phyloP scores from a whole-genome alignment of 2,329 filamentous ascomycete genomes.

The Biscogniauxia sp. region DNA sequence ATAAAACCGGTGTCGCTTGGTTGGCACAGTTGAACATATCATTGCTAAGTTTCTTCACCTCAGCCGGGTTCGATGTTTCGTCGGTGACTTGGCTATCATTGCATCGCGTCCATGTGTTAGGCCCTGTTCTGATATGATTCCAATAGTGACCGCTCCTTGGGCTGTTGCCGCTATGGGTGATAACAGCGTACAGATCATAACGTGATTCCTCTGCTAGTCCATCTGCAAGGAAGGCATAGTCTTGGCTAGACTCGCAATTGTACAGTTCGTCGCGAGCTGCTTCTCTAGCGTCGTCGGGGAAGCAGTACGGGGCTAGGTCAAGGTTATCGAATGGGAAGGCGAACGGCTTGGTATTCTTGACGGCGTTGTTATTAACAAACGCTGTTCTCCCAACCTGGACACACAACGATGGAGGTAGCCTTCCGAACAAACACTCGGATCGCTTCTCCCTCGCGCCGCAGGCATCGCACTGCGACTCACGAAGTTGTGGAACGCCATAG shows the following conservation, averaged over 20 bases:
- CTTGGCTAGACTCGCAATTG: not conserved
- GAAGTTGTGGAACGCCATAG: not conserved
- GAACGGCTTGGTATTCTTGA: slow-evolving; percentile 69
- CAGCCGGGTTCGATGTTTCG: not conserved
- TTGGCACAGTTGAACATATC: slow-evolving; percentile 4
- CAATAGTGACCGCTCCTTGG: slow-evolving; percentile 78
- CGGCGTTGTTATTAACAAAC: slow-evolving; percentile 1
- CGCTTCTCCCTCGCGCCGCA: slow-evolving; percentile 8
- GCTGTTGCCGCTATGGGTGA: slow-evolving; percentile 69
- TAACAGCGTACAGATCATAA: slow-evolving; percentile 85
- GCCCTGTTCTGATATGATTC: slow-evolving; percentile 61
- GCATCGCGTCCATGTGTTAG: slow-evolving; percentile 48
- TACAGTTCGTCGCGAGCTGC: not conserved
- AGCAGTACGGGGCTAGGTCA: slow-evolving; percentile 43
- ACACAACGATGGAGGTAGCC: slow-evolving; percentile 65
- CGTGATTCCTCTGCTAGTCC: slow-evolving; percentile 57
- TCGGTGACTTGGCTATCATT: slow-evolving; percentile 38
- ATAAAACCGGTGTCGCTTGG: slow-evolving; percentile 12
- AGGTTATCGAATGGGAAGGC: slow-evolving; percentile 74
- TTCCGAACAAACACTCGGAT: slow-evolving; percentile 6
- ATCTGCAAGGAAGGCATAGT: slow-evolving; percentile 11
- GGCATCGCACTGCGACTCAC: slow-evolving; percentile 10
- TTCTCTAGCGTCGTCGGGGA: slow-evolving; percentile 27
- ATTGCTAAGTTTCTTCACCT: not conserved
- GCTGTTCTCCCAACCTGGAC: slow-evolving; percentile 53